Evolutionary conservation across 2,329 filamentous ascomycete species (phyloP).

Genomic region (Penicillium sp.): DNA sequence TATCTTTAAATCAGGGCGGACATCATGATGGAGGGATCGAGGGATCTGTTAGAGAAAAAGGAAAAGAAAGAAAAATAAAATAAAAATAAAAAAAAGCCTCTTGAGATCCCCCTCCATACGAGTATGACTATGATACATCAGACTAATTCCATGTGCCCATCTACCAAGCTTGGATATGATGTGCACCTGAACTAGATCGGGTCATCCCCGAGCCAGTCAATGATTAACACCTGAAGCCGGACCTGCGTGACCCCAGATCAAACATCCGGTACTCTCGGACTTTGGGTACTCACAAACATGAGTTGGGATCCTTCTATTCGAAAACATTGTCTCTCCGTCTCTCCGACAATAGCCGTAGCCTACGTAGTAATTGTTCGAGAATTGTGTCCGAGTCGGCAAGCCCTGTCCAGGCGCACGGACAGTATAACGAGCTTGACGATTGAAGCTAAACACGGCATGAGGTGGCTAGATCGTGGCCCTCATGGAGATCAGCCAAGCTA

Average conservation of each 20-base stretch:
- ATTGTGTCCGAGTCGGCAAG: slow-evolving; percentile 15
- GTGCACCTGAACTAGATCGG: slow-evolving; percentile 15
- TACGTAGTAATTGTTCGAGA: slow-evolving; percentile 4
- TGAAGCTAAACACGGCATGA: slow-evolving; percentile 13
- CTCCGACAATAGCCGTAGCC: slow-evolving; percentile 16
- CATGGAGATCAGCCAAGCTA: slow-evolving; percentile 3
- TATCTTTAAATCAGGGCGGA: slow-evolving; percentile 9
- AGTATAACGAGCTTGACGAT: slow-evolving; percentile 17
- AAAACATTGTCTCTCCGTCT: too few relatives aligned
- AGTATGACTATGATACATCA: slow-evolving; percentile 22
- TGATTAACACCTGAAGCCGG: neutral
- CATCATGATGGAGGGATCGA: slow-evolving; percentile 7
- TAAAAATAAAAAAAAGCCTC: neutral
- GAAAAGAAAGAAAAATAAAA: neutral
- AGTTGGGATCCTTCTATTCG: slow-evolving; percentile 5
- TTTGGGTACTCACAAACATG: neutral
- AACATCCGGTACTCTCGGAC: slow-evolving; percentile 1
- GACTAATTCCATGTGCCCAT: slow-evolving; percentile 9
- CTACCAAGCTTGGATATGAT: slow-evolving; percentile 13
- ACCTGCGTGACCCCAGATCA: slow-evolving; percentile 10
- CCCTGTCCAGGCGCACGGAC: slow-evolving; percentile 20
- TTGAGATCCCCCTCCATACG: neutral
- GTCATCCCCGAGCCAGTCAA: slow-evolving; percentile 14
- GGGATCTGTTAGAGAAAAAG: slow-evolving; percentile 3
- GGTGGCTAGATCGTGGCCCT: slow-evolving; percentile 21